Percentiles rank a stretch among this genome's conserved stretches.
Conservation (phyloP, 805 yeast genomes). For the Lipomyces sp. region DNA sequence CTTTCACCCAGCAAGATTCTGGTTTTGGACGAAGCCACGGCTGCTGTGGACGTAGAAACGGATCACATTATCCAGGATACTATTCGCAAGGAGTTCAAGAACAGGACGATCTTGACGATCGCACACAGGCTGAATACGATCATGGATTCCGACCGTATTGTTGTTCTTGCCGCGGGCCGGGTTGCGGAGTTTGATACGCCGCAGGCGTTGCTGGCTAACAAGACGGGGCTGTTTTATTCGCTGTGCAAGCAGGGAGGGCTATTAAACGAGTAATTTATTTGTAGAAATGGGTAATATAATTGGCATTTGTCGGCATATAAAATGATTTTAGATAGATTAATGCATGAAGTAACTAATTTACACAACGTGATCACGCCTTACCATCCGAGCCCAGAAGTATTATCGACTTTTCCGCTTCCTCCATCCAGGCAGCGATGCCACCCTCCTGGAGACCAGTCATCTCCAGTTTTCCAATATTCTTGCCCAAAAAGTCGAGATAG, state of each 20-base stretch:
- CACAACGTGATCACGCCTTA: conserved; percentile 25
- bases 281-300: too few species aligned
- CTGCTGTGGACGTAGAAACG: conserved; percentile 69
- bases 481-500: conserved; percentile 33
- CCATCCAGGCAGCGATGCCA: conserved; percentile 32
- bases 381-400: conserved; percentile 36
- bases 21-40: conserved; percentile 72
- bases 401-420: conserved; percentile 37
- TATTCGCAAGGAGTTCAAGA: conserved; percentile 53
- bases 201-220: conserved; percentile 51
- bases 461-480: conserved; percentile 32
- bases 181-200: conserved; percentile 69
- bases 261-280: too few species aligned
- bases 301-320: too few species aligned
- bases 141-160: conserved; percentile 66
- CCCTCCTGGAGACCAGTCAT: conserved; percentile 36
- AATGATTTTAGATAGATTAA: too few species aligned
- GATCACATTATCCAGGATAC: conserved; percentile 61
- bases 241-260: conserved; percentile 4
- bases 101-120: conserved; percentile 66
- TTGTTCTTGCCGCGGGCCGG: conserved; percentile 78
- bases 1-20: conserved; percentile 59
- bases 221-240: conserved; percentile 44
- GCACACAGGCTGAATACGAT: conserved; percentile 74
- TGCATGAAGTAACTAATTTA: neutral